Conservation (phyloP, 2,329 filamentous ascomycete genomes). For the Stemphylium beticola region DNA sequence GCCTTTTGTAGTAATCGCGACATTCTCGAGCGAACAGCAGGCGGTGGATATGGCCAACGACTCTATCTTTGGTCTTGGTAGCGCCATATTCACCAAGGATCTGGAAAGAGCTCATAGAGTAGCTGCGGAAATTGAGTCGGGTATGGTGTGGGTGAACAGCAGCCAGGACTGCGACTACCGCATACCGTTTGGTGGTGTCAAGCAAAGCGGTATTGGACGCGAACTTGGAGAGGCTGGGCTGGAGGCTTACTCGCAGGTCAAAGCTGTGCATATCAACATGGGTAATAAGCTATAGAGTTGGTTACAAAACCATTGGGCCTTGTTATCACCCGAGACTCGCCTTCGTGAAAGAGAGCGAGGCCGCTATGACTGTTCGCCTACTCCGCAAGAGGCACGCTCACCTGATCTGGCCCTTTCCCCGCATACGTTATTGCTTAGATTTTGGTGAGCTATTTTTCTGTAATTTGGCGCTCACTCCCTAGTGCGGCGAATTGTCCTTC, state of each 20-base stretch:
- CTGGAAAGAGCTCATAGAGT: slow-evolving; percentile 3
- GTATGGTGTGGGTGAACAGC: slow-evolving; percentile 7
- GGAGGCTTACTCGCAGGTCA: slow-evolving; percentile 5
- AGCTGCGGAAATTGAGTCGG: slow-evolving; percentile 5
- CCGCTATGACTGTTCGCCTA: no score
- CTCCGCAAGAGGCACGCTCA: no score
- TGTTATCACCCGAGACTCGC: no score
- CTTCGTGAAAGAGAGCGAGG: no score
- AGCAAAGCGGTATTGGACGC: slow-evolving; percentile 7
- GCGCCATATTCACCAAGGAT: slow-evolving; percentile 31
- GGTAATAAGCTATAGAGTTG: slow-evolving; percentile 5
- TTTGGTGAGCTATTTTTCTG: no score
- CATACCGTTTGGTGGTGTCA: slow-evolving; percentile 8
- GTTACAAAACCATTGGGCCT: neutral
- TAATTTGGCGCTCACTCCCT: no score
- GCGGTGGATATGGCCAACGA: slow-evolving; percentile 9
- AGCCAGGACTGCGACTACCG: slow-evolving; percentile 5
- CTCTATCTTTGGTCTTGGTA: slow-evolving; percentile 50
- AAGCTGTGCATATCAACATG: slow-evolving; percentile 10
- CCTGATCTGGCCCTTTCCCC: no score
- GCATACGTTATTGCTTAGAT: no score
- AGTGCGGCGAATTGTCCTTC: no score
- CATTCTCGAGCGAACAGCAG: slow-evolving; percentile 10
- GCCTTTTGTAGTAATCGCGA: slow-evolving; percentile 9
- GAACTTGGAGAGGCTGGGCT: slow-evolving; percentile 8